Percentiles rank a stretch among this genome's conserved stretches.
These are phyloP conservation scores for Claviceps paspali DNA, from an alignment of 2,329 filamentous ascomycete species.

Conservation along the genomic window DNA sequence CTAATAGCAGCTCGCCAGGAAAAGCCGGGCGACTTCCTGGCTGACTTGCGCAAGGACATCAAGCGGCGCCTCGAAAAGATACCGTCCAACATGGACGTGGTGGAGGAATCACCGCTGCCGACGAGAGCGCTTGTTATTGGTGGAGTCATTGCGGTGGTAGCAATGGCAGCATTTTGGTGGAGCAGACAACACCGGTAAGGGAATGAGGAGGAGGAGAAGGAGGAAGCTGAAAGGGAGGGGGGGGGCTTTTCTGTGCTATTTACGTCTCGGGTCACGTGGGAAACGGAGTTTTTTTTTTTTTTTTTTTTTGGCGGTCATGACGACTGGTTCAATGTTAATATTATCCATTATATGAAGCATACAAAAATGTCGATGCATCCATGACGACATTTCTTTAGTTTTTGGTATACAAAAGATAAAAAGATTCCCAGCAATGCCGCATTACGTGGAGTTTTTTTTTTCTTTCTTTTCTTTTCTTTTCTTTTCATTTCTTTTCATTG, in stretches of 20 bases:
- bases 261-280: slow-evolving; percentile 3
- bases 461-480: neutral
- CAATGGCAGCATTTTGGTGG: slow-evolving; percentile 24
- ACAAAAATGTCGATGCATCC: neutral
- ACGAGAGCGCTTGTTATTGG: slow-evolving; percentile 18
- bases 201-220: neutral
- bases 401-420: too few species aligned
- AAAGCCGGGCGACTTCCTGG: slow-evolving; percentile 30
- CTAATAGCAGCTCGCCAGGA: slow-evolving; percentile 64
- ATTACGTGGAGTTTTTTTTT: neutral
- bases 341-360: neutral
- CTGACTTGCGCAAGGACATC: slow-evolving; percentile 24
- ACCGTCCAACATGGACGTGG: slow-evolving; percentile 14
- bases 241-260: slow-evolving; percentile 1
- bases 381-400: too few species aligned
- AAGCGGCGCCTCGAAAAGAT: slow-evolving; percentile 20
- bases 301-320: neutral
- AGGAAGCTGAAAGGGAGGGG: neutral
- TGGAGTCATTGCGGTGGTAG: slow-evolving; percentile 21
- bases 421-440: too few species aligned
- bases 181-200: slow-evolving; percentile 13
- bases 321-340: neutral
- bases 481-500: neutral
- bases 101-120: slow-evolving; percentile 16
- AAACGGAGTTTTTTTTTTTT: slow-evolving; percentile 1